Conservation (phyloP, 192 early-diverging fungal genomes). For the Chytriomyces hyalinus region DNA sequence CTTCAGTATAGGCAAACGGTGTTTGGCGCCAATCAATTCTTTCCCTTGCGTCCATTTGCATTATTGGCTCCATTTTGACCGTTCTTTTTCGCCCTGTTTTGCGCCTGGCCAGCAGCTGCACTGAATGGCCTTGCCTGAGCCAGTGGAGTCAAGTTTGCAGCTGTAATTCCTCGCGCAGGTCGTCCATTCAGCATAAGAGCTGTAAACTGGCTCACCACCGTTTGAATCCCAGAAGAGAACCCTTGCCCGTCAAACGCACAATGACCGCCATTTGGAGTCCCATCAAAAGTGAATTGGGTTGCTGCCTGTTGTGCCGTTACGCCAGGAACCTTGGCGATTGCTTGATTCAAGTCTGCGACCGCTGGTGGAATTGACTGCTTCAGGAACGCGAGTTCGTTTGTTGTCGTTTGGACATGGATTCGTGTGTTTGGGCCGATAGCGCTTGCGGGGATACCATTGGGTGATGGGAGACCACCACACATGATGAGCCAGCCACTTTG, state of each 20-base stretch:
- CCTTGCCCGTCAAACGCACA: slow-evolving; percentile 41
- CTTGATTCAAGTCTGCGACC: slow-evolving; percentile 13
- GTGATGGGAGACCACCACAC: slow-evolving; percentile 27
- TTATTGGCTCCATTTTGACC: too few species aligned
- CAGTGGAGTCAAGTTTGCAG: not conserved
- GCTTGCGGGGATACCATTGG: slow-evolving; percentile 3
- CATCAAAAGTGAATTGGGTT: slow-evolving; percentile 34
- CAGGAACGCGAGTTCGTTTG: slow-evolving; percentile 30
- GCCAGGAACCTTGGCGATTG: not conserved
- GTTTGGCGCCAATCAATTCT: too few species aligned
- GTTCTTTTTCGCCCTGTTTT: not conserved
- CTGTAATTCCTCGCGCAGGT: not conserved
- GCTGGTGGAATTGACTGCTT: slow-evolving; percentile 21
- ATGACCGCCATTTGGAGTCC: slow-evolving; percentile 36
- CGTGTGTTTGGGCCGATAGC: slow-evolving; percentile 1
- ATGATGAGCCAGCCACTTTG: slow-evolving; percentile 16
- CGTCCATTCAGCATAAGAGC: slow-evolving; percentile 5
- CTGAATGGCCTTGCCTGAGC: not conserved
- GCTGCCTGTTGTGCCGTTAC: not conserved
- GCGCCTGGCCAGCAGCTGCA: not conserved
- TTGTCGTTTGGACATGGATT: slow-evolving; percentile 38
- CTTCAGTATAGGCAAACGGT: too few species aligned
- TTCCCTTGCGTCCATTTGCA: too few species aligned
- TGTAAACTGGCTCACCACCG: slow-evolving; percentile 37
- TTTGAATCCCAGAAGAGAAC: slow-evolving; percentile 35